Base-by-base conservation (phyloP, 768 basidiomycete species). In the Paxillus involutus region DNA sequence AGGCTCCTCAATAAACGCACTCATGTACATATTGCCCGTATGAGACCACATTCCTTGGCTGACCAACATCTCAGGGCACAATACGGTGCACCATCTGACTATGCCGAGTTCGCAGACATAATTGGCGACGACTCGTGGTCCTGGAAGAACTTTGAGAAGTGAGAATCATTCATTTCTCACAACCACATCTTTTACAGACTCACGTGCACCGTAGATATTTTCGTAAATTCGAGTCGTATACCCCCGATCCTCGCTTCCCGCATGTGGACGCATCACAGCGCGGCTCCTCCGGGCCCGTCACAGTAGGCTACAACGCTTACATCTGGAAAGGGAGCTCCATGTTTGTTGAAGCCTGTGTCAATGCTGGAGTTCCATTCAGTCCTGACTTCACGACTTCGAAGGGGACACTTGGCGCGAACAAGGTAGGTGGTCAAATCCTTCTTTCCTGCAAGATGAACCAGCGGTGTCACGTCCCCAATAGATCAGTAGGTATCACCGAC, bases 1-100 rank as follows among this genome's bases (percentile, higher is more conserved):
- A 85, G 82, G 83, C 52, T 83, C 84, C 4, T 76, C 84, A 2
- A 79, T 88, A 44, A 89, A 90, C 59, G 87, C 86, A 1, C 67
- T 70, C 65, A 75, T 81, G 79, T 75, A 52, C 12, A 63, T 57
- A 36, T 3, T 6, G 8, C 14, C 29, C 8, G 3, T 16, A 9
- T 46, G 13, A 14, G 26, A 36, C 19, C 5, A n/a, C 43, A 19
- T 21, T 37, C 8, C 6, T n/a, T 6, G 44, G 3, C 57, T 67
- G 44, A 71, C 26, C 1, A 17, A 14, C 16, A 11, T 11, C 14
- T 5, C 30, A 70, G 69, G 44, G 81, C 80, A 40, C 88, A 89
- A 13, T 81, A 80, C 26, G 85, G 85, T 19, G 75, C 84, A 24
- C 86, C 88, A 4, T 79, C 80, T 2, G 88, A 89, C 61, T 88